Evolutionary conservation across 163 green algal genomes (phyloP).

Genomic region (Picocystis sp.): DNA sequence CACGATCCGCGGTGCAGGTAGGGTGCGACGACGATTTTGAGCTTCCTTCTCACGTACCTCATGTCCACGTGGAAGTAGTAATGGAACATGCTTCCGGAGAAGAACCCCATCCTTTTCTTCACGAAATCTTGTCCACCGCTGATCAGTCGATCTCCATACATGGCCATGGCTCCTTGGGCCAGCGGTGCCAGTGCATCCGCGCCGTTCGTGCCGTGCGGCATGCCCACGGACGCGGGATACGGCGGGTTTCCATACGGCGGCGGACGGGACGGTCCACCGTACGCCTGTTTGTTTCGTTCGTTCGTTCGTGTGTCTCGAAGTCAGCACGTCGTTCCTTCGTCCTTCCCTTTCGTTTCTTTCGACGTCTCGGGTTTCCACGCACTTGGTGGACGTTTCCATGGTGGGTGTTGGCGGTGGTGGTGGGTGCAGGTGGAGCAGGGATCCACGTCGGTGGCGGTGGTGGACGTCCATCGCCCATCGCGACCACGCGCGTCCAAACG

Average conservation of each 20-base stretch:
- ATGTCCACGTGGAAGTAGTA: constrained; percentile 63
- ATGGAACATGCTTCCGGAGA: constrained; percentile 52
- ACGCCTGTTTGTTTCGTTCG: too few species aligned
- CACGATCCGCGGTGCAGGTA: constrained; percentile 58
- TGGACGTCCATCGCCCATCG: neutral
- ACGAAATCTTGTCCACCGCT: constrained; percentile 30
- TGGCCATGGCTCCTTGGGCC: too few species aligned
- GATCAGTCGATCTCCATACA: too few species aligned
- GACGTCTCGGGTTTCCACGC: too few species aligned
- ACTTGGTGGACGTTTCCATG: neutral
- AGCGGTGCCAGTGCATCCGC: too few species aligned
- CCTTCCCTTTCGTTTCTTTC: too few species aligned
- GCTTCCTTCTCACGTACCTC: constrained; percentile 69
- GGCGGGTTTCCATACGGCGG: too few species aligned
- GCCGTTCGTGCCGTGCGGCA: neutral
- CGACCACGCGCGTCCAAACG: constrained; percentile 1
- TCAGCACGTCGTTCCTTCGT: too few species aligned
- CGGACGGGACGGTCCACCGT: too few species aligned
- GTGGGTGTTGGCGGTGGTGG: neutral
- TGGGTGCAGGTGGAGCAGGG: too few species aligned
- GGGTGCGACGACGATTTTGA: constrained; percentile 72
- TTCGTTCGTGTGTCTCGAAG: too few species aligned
- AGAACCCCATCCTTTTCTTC: constrained; percentile 41
- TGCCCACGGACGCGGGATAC: neutral
- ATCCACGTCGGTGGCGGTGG: too few species aligned